Percentiles rank a stretch among this genome's conserved stretches.
phyloP scores from a whole-genome alignment of 148 eudicot species.

The Chenopodium suecicum region DNA sequence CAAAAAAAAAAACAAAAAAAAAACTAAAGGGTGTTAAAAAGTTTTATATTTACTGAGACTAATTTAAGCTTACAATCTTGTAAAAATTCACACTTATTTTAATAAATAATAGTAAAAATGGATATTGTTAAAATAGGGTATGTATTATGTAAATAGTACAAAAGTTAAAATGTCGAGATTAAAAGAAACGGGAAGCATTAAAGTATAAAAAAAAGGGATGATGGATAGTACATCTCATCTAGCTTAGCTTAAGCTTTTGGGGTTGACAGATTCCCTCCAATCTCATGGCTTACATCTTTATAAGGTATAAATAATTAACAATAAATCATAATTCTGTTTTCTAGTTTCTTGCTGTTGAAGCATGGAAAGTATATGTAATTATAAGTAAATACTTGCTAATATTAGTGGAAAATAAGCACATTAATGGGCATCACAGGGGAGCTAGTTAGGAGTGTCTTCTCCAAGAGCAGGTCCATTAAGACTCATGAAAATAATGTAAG shows the following conservation, averaged over 20 bases:
- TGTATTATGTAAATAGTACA: too few species aligned
- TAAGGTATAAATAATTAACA: neutral
- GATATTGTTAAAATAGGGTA: too few species aligned
- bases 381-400: neutral
- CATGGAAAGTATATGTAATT: neutral
- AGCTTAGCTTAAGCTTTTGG: neutral
- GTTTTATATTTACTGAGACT: too few species aligned
- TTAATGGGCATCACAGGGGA: constrained; percentile 72
- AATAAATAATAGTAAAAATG: too few species aligned
- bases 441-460: constrained; percentile 80
- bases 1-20: too few species aligned
- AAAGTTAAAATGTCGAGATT: too few species aligned
- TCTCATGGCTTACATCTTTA: neutral
- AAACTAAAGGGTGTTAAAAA: too few species aligned
- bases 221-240: neutral
- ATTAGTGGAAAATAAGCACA: constrained; percentile 19
- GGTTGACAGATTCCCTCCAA: neutral
- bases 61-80: too few species aligned
- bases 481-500: constrained; percentile 53
- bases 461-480: constrained; percentile 45
- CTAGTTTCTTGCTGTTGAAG: neutral
- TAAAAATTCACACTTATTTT: too few species aligned
- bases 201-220: neutral
- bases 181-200: too few species aligned
- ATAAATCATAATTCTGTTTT: neutral